Base-by-base conservation (phyloP, 179 eudicot genomes). In the Vitellaria paradoxa region DNA sequence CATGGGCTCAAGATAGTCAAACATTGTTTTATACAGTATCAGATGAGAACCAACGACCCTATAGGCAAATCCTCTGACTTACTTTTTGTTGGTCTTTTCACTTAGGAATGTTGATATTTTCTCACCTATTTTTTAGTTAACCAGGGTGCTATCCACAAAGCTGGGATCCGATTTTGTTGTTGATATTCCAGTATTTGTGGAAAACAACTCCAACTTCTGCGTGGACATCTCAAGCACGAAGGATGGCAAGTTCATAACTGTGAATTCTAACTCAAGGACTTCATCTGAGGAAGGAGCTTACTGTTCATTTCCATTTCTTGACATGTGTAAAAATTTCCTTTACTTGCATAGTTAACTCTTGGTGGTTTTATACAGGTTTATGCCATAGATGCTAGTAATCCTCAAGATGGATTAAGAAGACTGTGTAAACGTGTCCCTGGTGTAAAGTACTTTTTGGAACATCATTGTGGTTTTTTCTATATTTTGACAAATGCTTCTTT, bases 241-340 rank as follows among this genome's bases (percentile, higher is more conserved):
- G 87, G 99, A 96, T 87, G 94, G 97, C 72, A 93, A 87, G 78
- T 96, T 91, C 83, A 86, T 96, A 76, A 93, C 99, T 26, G 85
- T 93, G 78, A 96, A 96, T 86, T 96, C 99, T 57, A 96, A 93
- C 88, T 93, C 98, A 67, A 89, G 99, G 84, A 89, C 94, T 68
- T 93, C 98, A 70, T 93, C 99, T 46, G 99, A 96, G 99, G 99
- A 91, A 84, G 80, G 85, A 78, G 76, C 77, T 78, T 80, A 77
- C 55, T 79, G 62, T 56, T 80, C 82, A 68, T 80, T 57, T 81
- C 69, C 65, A 65, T 80, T 75, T 63, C 70, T 55, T 23, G 11
- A 13, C 78, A 5, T 69, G 14, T 63, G 68, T 71, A 45, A n/a
- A 37, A n/a, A 50, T 56, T 18, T 65, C 26, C 37, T 64, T 76